A percentile compares a stretch with the other conserved stretches of the same genome.
These are phyloP conservation scores for Conringia planisiliqua DNA, from an alignment of 345 rosid genomes.

Conservation along the genomic window DNA sequence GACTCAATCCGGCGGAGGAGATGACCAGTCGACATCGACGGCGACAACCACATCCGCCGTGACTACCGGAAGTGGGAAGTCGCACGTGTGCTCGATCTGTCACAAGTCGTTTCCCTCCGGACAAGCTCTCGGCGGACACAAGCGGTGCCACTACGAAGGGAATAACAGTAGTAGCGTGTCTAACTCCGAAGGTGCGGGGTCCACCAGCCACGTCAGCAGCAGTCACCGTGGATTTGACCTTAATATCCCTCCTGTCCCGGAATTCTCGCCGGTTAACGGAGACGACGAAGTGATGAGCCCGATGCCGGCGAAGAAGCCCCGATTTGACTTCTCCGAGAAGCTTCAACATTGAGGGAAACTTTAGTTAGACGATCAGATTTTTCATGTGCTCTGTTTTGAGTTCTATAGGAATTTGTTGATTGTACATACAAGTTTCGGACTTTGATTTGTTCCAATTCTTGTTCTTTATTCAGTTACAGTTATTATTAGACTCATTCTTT, in stretches of 20 bases:
- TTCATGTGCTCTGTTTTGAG: not conserved
- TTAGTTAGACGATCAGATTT: slow-evolving; percentile 10
- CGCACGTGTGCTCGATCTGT: slow-evolving; percentile 59
- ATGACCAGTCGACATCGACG: slow-evolving; percentile 25
- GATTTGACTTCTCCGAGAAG: slow-evolving; percentile 28
- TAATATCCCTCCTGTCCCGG: slow-evolving; percentile 66
- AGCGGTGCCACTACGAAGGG: slow-evolving; percentile 69
- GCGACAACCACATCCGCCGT: not conserved
- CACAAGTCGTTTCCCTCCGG: slow-evolving; percentile 60
- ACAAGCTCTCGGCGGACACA: slow-evolving; percentile 80
- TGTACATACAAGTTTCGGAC: slow-evolving; percentile 27
- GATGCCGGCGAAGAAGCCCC: slow-evolving; percentile 46
- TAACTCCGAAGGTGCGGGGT: slow-evolving; percentile 53
- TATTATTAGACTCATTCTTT: slow-evolving; percentile 6
- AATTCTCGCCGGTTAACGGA: slow-evolving; percentile 35
- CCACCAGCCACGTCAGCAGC: slow-evolving; percentile 50
- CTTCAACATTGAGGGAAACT: not conserved
- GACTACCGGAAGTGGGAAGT: slow-evolving; percentile 25
- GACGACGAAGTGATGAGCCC: slow-evolving; percentile 62
- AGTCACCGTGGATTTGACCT: slow-evolving; percentile 62
- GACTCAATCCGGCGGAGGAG: slow-evolving; percentile 23
- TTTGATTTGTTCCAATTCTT: slow-evolving; percentile 16
- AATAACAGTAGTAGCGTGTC: slow-evolving; percentile 36
- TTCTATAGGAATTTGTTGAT: slow-evolving; percentile 27
- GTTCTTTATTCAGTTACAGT: not conserved